phyloP scores from a whole-genome alignment of 164 flowering plant genomes.

The Berberis thunbergii region DNA sequence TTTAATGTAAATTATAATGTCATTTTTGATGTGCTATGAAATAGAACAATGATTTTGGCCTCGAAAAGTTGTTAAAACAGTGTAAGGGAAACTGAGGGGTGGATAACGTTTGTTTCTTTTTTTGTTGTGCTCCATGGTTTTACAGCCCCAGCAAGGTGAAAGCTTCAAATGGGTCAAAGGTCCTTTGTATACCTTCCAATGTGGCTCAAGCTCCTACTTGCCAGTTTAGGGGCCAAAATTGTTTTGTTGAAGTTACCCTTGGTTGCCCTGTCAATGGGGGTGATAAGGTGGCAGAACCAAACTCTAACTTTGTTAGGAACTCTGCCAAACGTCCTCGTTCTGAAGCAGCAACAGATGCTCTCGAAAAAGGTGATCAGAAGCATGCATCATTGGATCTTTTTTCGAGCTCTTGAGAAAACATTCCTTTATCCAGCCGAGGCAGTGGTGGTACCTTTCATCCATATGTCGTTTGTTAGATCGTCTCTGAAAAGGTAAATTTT shows the following conservation, averaged over 20 bases:
- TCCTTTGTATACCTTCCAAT: slow-evolving; percentile 46
- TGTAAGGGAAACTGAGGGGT: neutral
- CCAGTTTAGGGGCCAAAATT: slow-evolving; percentile 63
- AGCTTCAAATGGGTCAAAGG: slow-evolving; percentile 35
- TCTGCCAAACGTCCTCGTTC: slow-evolving; percentile 26
- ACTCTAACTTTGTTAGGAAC: slow-evolving; percentile 22
- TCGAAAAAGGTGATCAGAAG: slow-evolving; percentile 29
- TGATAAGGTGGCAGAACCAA: slow-evolving; percentile 18
- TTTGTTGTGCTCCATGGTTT: slow-evolving; percentile 8
- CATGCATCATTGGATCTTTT: slow-evolving; percentile 27
- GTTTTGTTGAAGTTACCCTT: slow-evolving; percentile 76
- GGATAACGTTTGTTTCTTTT: neutral
- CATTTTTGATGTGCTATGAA: too few relatives aligned
- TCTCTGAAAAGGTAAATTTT: slow-evolving; percentile 58
- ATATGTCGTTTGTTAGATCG: slow-evolving; percentile 59
- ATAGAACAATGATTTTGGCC: neutral
- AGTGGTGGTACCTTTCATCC: slow-evolving; percentile 78
- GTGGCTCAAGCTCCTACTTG: slow-evolving; percentile 48
- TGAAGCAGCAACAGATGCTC: slow-evolving; percentile 28
- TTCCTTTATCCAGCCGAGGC: slow-evolving; percentile 88
- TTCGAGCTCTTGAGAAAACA: slow-evolving; percentile 43
- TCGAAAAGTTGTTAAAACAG: neutral
- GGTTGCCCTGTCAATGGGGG: slow-evolving; percentile 37
- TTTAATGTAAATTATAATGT: too few relatives aligned
- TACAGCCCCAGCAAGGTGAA: slow-evolving; percentile 53